Base-by-base conservation (phyloP, 2,329 filamentous ascomycete genomes). In the Epichloe festucae region DNA sequence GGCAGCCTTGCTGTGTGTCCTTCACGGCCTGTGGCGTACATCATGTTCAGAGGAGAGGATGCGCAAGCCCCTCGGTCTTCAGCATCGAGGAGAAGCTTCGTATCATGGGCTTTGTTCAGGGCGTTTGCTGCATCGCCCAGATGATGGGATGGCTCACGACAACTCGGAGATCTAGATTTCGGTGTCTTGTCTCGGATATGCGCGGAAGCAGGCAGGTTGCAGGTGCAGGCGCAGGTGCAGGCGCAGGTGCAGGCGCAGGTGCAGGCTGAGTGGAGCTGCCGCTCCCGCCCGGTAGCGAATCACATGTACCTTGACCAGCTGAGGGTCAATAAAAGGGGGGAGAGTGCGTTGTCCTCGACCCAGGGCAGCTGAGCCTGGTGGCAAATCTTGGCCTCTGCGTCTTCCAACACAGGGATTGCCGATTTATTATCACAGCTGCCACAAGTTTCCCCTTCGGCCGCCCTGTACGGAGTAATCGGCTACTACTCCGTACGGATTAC, bases 261-360 rank as follows among this genome's bases (percentile, higher is more conserved):
- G 45, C 4, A 19, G 55, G 51, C 27, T 31, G 27, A 11, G 31
- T 31, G 46, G 46, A 34, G 46, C 12, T 47, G 2, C 46, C 34
- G 46, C 36, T 63, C 56, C 43, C 64, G 52, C 38, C 54, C 53
- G 65, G 63, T 67, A 67, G 60, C 64, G 58, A 65, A 66, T 63
- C 62, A 63, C 52, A 31, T 17, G 10, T 60, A 63, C 62, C 61
- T 61, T 62, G 62, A 56, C 56, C 62, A 63, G 62, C 61, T 63
- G 53, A 55, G 59, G 52, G 17, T 27, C 8, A 8, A 31, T 8
- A 21, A 21, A 3, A 3, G 19, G 19, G 19, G 19, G 19, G 27
- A 10, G 27, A 8, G 27, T 10, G 27, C 27, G 8, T 8, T 31
- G 12, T 27, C 15, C 42, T 27, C 27, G 42, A 44, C 12, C 42